phyloP scores from a whole-genome alignment of 208 protist species.

The Jaenimonas drosophilae region DNA sequence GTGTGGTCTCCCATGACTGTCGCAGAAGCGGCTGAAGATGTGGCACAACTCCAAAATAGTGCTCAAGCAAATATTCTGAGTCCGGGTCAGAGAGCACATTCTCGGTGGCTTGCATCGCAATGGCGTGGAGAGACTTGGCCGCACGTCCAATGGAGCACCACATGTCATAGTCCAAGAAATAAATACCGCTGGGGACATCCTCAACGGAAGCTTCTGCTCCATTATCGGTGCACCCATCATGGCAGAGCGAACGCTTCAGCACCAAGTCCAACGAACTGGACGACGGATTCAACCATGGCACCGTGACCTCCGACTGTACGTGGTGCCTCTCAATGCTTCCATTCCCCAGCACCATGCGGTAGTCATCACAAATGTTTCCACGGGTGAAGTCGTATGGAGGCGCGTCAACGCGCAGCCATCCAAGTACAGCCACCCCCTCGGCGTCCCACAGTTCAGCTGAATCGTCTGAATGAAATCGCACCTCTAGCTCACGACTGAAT shows the following conservation, averaged over 20 bases:
- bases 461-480: constrained; percentile 11
- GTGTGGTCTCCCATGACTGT: constrained; percentile 40
- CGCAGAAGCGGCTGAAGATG: constrained; percentile 55
- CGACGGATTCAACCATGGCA: constrained; percentile 37
- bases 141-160: constrained; percentile 53
- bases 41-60: constrained; percentile 61
- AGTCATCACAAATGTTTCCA: constrained; percentile 46
- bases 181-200: constrained; percentile 55
- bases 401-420: constrained; percentile 40
- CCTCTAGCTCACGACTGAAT: constrained; percentile 38
- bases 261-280: constrained; percentile 38
- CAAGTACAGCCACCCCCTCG: constrained; percentile 32
- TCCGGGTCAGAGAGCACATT: constrained; percentile 38
- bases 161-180: constrained; percentile 73
- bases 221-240: neutral
- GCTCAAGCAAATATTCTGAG: constrained; percentile 39
- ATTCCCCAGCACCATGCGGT: constrained; percentile 24
- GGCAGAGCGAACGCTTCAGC: constrained; percentile 43
- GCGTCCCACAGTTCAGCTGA: constrained; percentile 26
- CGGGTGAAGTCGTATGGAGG: constrained; percentile 34
- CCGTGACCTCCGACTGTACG: constrained; percentile 22
- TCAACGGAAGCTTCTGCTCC: constrained; percentile 8
- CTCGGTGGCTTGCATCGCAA: constrained; percentile 59
- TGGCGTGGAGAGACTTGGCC: constrained; percentile 41
- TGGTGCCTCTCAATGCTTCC: constrained; percentile 38